Evolutionary conservation across 2,329 filamentous ascomycete genomes (phyloP), one percentile per base, ranked within the genome.

Genomic region (Phoma sp.): DNA sequence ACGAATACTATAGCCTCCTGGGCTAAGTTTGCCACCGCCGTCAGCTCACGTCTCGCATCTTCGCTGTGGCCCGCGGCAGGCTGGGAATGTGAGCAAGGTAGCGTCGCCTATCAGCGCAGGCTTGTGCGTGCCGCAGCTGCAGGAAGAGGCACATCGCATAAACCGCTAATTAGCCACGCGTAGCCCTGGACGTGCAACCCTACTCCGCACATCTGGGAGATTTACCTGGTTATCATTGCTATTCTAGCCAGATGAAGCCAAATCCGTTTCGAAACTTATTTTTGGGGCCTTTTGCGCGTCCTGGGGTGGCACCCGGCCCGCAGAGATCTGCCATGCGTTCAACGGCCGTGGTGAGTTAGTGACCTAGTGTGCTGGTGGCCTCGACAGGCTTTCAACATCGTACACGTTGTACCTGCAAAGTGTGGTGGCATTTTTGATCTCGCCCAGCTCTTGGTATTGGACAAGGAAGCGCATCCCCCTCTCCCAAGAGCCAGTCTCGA

Each of bases 261-360:
- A 42, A 60, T 65, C 49, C 47, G 66, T 67, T 68, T 67, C 41
- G 24, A 49, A 30, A 33, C 49, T 57, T 72, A 71, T 68, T 68
- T 66, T 70, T 67, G 62, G 67, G 58, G 53, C 52, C 40, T 47
- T 58, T 60, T 43, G 41, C 46, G 36, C 46, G 39, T 25, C 23
- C 33, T 44, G 42, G 41, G 45, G 53, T 57, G 59, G 49, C 59
- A 57, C 52, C 59, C 59, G 57, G 60, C 48, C 59, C 55, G 50
- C 40, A 47, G 29, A 35, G 37, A 54, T 46, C 44, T 48, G 39
- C 48, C 53, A 55, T 52, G 53, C 57, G 25, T 47, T 46, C 54
- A 54, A 55, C 51, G 56, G 56, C 35, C 52, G 41, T 49, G 48
- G 44, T 18, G 24, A 36, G 22, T 47, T 38, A 47, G 44, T 18